A percentile compares a stretch with the other conserved stretches of the same genome.
These are phyloP conservation scores for Pterocarpus santalinus DNA, from an alignment of 306 rosid genomes.

Conservation along the genomic window DNA sequence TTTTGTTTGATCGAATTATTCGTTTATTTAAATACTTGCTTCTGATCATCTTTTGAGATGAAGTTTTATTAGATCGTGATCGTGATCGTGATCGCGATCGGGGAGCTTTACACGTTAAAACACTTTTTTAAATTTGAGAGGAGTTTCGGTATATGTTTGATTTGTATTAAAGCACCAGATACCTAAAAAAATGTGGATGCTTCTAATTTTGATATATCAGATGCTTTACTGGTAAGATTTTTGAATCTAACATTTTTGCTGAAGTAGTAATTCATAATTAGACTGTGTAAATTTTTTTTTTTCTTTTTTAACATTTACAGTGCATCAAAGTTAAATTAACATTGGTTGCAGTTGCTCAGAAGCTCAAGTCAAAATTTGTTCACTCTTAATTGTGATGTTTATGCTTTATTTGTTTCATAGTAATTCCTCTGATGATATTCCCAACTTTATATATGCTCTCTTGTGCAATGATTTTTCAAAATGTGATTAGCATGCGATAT, in stretches of 20 bases:
- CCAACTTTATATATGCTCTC: not conserved
- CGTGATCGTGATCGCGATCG: not conserved
- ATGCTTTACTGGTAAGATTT: not conserved
- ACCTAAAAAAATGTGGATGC: not conserved
- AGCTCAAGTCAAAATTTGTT: not conserved
- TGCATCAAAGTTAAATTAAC: too few relatives aligned
- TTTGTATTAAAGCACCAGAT: not conserved
- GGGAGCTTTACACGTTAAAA: not conserved
- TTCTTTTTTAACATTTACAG: too few relatives aligned
- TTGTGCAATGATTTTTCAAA: not conserved
- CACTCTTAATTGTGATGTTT: not conserved
- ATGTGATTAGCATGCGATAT: not conserved
- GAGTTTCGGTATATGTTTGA: not conserved
- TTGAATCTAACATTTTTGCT: not conserved
- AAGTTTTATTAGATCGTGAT: not conserved
- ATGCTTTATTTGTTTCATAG: not conserved
- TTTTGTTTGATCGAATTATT: slow-evolving; percentile 2
- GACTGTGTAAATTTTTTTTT: too few relatives aligned
- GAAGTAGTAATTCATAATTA: not conserved
- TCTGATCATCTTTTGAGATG: not conserved
- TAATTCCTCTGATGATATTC: not conserved
- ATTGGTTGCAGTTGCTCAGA: not conserved
- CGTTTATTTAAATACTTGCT: not conserved
- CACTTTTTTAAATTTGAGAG: too few relatives aligned
- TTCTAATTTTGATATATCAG: not conserved